phyloP scores from a whole-genome alignment of 495 filamentous ascomycete species.

The Xylaria sp. region DNA sequence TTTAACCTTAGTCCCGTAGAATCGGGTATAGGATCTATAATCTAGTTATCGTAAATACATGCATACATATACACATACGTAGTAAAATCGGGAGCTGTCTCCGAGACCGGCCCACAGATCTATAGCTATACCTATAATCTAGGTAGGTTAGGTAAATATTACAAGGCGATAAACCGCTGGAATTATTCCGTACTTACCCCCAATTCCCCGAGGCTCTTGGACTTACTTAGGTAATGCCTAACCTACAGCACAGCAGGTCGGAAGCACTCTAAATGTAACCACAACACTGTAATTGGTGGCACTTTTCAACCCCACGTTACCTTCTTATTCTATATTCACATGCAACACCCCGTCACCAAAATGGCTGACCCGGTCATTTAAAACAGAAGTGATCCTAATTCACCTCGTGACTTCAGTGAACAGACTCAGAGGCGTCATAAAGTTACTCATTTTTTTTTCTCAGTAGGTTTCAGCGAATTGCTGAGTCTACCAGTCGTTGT shows the following conservation, averaged over 20 bases:
- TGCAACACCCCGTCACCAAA: background rate
- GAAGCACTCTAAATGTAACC: background rate
- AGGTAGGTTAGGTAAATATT: background rate
- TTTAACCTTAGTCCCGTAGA: background rate
- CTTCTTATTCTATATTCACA: background rate
- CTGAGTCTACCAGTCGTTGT: background rate
- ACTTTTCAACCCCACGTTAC: background rate
- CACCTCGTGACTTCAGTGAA: too few species aligned
- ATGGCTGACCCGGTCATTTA: background rate
- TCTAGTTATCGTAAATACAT: too few species aligned
- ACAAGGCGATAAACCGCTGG: background rate
- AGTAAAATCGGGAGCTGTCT: conserved; percentile 5
- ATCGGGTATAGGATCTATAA: too few species aligned
- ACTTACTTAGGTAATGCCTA: conserved; percentile 2
- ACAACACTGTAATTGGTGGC: background rate
- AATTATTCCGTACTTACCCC: too few species aligned
- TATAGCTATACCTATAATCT: too few species aligned
- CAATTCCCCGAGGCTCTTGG: background rate
- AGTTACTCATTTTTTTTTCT: background rate
- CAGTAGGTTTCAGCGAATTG: background rate
- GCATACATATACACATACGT: too few species aligned
- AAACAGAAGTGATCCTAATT: background rate
- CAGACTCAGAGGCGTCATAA: background rate
- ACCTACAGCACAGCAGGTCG: background rate
- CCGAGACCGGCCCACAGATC: conserved; percentile 8